Percentiles rank a stretch among this genome's conserved stretches.
Conservation (phyloP, 768 basidiomycete species). For the Sporobolomyces roseus region DNA sequence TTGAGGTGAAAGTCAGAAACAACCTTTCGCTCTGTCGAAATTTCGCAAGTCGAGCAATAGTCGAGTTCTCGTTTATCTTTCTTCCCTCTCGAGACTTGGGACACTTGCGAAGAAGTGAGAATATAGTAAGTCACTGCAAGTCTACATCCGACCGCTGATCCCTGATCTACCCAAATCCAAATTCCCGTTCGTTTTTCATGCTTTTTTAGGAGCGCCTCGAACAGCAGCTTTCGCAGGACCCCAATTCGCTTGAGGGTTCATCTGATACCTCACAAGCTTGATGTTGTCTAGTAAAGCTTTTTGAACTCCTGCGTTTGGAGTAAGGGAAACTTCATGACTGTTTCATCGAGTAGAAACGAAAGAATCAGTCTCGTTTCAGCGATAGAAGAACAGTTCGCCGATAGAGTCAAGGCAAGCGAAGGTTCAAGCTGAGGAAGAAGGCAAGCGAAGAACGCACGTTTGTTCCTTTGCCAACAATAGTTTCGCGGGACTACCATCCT, state of each 20-base stretch:
- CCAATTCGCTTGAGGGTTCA: constrained; percentile 88
- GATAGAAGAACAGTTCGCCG: not conserved
- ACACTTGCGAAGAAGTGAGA: too few relatives aligned
- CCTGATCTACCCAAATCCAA: too few relatives aligned
- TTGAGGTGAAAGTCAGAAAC: too few relatives aligned
- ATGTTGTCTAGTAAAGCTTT: constrained; percentile 60
- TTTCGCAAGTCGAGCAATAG: too few relatives aligned
- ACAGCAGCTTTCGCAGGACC: constrained; percentile 61
- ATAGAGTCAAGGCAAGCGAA: not conserved
- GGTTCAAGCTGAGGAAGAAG: constrained; percentile 15
- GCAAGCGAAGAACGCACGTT: constrained; percentile 54
- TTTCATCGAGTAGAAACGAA: too few relatives aligned
- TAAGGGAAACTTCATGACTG: constrained; percentile 69
- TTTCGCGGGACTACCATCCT: constrained; percentile 66
- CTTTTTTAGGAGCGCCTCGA: constrained; percentile 28
- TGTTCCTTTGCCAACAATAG: constrained; percentile 66
- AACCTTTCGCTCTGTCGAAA: too few relatives aligned
- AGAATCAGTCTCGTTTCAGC: too few relatives aligned
- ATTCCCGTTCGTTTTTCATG: not conserved
- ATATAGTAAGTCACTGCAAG: too few relatives aligned
- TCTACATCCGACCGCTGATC: too few relatives aligned
- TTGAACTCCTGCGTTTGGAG: constrained; percentile 62
- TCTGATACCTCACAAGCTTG: constrained; percentile 82
- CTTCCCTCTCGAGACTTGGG: too few relatives aligned
- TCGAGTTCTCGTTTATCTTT: too few relatives aligned